Conservation (phyloP, 345 rosid genomes). For the Trapa bicornis region DNA sequence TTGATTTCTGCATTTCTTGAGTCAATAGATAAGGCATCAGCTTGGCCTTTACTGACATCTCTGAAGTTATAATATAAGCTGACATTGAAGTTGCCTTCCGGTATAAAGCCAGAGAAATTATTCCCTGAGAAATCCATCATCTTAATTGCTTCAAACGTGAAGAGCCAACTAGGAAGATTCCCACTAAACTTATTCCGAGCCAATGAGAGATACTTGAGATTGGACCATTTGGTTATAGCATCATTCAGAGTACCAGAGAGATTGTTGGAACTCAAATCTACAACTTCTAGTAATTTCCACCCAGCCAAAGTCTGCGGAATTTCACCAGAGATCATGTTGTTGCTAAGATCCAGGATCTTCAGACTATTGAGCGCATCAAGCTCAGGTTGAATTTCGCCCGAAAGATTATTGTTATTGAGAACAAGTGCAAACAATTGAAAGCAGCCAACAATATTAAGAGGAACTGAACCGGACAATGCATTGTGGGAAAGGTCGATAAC, state of each 20-base stretch:
- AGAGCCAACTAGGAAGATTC: slow-evolving; percentile 63
- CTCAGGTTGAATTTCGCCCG: slow-evolving; percentile 81
- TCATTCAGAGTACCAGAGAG: slow-evolving; percentile 70
- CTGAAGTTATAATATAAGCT: slow-evolving; percentile 40
- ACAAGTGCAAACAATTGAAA: slow-evolving; percentile 73
- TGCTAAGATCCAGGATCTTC: slow-evolving; percentile 72
- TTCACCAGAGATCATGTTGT: slow-evolving; percentile 69
- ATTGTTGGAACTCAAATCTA: slow-evolving; percentile 74
- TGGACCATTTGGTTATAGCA: slow-evolving; percentile 79
- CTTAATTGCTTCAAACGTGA: slow-evolving; percentile 55
- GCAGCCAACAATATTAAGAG: slow-evolving; percentile 71
- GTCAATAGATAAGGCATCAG: slow-evolving; percentile 11
- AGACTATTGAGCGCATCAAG: slow-evolving; percentile 78
- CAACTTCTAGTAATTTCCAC: slow-evolving; percentile 70
- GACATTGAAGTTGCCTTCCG: slow-evolving; percentile 60
- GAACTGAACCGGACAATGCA: slow-evolving; percentile 62
- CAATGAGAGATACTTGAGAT: slow-evolving; percentile 63
- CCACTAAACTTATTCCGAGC: slow-evolving; percentile 72
- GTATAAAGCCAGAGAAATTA: slow-evolving; percentile 65
- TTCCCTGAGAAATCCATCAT: slow-evolving; percentile 71
- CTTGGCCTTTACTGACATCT: slow-evolving; percentile 11
- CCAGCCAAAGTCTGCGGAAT: slow-evolving; percentile 84
- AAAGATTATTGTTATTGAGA: slow-evolving; percentile 62
- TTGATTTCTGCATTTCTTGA: slow-evolving; percentile 30
- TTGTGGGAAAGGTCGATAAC: slow-evolving; percentile 74